A percentile compares a stretch with the other conserved stretches of the same genome.
Conservation (phyloP, 148 eudicot species). For the Rhododendron griersonianum region DNA sequence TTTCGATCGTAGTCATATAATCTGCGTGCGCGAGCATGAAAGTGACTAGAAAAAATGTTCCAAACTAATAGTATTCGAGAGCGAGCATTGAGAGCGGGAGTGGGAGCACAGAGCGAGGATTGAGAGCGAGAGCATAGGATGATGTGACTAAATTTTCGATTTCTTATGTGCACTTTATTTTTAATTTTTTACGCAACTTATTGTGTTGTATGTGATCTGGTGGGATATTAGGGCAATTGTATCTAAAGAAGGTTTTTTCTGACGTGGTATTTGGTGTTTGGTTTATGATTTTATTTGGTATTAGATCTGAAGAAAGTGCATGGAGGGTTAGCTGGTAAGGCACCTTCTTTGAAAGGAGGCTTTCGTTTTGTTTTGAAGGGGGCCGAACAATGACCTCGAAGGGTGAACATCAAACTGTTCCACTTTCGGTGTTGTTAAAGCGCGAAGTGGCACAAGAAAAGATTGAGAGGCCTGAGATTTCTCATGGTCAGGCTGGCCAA, state of each 20-base stretch:
- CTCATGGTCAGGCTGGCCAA: conserved; percentile 71
- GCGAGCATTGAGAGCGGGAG: neutral
- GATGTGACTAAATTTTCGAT: neutral
- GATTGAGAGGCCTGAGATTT: conserved; percentile 67
- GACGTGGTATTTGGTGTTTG: neutral
- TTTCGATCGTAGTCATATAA: neutral
- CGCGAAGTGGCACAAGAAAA: conserved; percentile 86
- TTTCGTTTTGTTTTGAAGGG: conserved; percentile 3
- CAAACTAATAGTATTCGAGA: neutral
- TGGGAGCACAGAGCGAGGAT: neutral
- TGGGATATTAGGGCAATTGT: neutral
- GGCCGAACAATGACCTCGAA: conserved; percentile 60
- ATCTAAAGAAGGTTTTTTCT: neutral
- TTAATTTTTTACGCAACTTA: neutral
- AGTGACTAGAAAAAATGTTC: too few relatives aligned
- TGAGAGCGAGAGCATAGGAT: neutral
- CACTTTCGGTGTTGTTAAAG: conserved; percentile 78
- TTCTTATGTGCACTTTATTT: neutral
- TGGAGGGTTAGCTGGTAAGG: conserved; percentile 6
- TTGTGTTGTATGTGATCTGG: neutral
- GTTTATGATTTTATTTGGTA: conserved; percentile 2
- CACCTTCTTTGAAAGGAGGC: neutral
- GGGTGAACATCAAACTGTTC: conserved; percentile 82
- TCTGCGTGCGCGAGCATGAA: neutral
- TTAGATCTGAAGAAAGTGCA: conserved; percentile 1